phyloP scores from a whole-genome alignment of 1,139 yeast species.

The Diutina rugosa region DNA sequence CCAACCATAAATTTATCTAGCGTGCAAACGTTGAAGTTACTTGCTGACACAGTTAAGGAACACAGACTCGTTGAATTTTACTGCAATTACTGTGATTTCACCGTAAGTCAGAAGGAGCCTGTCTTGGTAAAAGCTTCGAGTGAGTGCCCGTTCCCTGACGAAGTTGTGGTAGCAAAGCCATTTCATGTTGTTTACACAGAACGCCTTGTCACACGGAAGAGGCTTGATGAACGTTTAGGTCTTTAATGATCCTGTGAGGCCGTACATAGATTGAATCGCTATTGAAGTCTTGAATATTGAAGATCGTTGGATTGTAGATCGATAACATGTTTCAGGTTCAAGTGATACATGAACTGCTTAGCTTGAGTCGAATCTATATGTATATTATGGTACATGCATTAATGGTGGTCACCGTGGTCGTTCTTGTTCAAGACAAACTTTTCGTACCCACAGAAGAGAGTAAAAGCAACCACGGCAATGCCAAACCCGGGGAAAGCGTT shows the following conservation, averaged over 20 bases:
- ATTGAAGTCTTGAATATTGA: too few relatives aligned
- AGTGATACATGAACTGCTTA: neutral
- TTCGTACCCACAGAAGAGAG: slow-evolving; percentile 53
- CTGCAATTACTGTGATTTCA: neutral
- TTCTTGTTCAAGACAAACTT: slow-evolving; percentile 26
- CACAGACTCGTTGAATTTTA: neutral
- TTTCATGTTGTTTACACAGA: neutral
- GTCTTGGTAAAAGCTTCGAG: neutral
- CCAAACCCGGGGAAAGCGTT: slow-evolving; percentile 80
- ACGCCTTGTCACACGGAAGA: neutral
- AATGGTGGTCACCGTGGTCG: slow-evolving; percentile 7
- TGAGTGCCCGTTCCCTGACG: neutral
- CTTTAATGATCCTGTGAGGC: neutral
- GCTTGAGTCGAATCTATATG: neutral
- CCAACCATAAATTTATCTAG: neutral
- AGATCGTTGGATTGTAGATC: too few relatives aligned
- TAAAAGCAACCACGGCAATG: slow-evolving; percentile 67
- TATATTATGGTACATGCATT: neutral
- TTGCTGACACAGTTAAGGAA: neutral
- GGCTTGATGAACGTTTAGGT: neutral
- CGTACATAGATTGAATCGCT: too few relatives aligned
- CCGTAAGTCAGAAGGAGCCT: neutral
- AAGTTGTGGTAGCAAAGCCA: neutral
- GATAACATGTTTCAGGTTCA: too few relatives aligned
- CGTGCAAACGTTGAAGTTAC: neutral